Conservation (phyloP, 2,329 filamentous ascomycete genomes). For the Juglanconis oblonga region DNA sequence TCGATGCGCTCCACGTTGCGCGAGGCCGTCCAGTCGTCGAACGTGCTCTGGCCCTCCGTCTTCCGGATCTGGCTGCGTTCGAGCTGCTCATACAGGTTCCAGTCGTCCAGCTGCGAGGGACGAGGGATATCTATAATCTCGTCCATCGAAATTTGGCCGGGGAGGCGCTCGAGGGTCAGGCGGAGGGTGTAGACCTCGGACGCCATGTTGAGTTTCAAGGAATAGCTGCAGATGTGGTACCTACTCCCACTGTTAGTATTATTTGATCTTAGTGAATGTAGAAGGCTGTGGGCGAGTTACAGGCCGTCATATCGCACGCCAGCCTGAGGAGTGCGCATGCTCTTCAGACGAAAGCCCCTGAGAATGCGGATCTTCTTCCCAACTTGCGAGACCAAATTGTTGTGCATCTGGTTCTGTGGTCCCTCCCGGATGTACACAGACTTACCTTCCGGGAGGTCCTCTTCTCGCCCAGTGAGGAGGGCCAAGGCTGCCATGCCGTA, state of each 20-base stretch:
- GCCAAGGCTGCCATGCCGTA: conserved; percentile 48
- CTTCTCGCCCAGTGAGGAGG: conserved; percentile 49
- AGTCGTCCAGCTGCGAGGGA: conserved; percentile 57
- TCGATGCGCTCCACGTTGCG: conserved; percentile 27
- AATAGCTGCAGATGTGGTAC: conserved; percentile 48
- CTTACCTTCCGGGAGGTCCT: conserved; percentile 31
- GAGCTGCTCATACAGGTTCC: conserved; percentile 46
- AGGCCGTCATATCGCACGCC: conserved; percentile 58
- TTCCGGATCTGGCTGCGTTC: conserved; percentile 41
- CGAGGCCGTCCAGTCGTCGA: conserved; percentile 39
- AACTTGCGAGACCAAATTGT: conserved; percentile 46
- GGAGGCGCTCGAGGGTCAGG: conserved; percentile 44
- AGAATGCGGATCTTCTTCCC: conserved; percentile 51
- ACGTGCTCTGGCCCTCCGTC: conserved; percentile 36
- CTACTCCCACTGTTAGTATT: conserved; percentile 28
- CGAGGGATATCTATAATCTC: conserved; percentile 43
- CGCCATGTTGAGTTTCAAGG: conserved; percentile 37
- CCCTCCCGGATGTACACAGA: conserved; percentile 46
- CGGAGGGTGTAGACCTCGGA: conserved; percentile 41
- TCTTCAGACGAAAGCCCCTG: conserved; percentile 48
- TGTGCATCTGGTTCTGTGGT: conserved; percentile 41
- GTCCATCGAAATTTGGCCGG: conserved; percentile 39
- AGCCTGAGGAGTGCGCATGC: conserved; percentile 47
- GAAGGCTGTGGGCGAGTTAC: conserved; percentile 34
- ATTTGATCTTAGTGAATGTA: too few species aligned